Evolutionary conservation across 106 monocot genomes (phyloP), one percentile per base, ranked within the genome.

Genomic region (Dendrobium nobile): DNA sequence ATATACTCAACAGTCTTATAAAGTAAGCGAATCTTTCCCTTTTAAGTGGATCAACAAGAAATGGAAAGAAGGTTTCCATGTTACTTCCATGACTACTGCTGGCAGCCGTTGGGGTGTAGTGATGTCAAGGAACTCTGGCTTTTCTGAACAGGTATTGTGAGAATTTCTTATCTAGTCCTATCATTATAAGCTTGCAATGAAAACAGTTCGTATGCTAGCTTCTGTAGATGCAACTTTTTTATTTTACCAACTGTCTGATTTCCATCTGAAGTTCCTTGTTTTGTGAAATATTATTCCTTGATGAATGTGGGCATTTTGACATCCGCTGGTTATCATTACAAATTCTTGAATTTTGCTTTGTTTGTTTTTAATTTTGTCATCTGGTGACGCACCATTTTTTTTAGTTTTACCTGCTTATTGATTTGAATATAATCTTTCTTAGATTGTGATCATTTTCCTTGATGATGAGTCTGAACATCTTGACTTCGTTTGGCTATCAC

Each of bases 41-140:
- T 96, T 90, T 83, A 93, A 96, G 81, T 96, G 96, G 96, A 96
- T 96, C 41, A 96, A 96, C 82, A 96, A 96, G 83, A 96, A 96
- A 77, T 93, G 96, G 96, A 96, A 96, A 87, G 96, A 93, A 91
- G 96, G 96, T 27, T 96, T 96, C 75, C 96, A 96, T 84, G 96
- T 93, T 48, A 96, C 96, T 41, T 96, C 92, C 41, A 93, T 96
- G 93, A 91, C 96, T 31, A 96, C 96, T 33, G 91, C 96, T 83
- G 93, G 92, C 15, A 90, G 83, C 73, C 91, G 91, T 17, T 93
- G 96, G 96, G 96, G 91, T 7, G 91, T 96, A 47, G 96, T 96
- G 74, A 93, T 96, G 93, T 96, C 96, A 24, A 91, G 96, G 56
- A 96, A 96, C 43, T 90, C 93, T 75, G 96, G 96, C 33, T 93